A percentile compares a stretch with the other conserved stretches of the same genome.
Evolutionary conservation across 2,329 filamentous ascomycete species (phyloP).

Genomic region (Sporothrix curviconia): DNA sequence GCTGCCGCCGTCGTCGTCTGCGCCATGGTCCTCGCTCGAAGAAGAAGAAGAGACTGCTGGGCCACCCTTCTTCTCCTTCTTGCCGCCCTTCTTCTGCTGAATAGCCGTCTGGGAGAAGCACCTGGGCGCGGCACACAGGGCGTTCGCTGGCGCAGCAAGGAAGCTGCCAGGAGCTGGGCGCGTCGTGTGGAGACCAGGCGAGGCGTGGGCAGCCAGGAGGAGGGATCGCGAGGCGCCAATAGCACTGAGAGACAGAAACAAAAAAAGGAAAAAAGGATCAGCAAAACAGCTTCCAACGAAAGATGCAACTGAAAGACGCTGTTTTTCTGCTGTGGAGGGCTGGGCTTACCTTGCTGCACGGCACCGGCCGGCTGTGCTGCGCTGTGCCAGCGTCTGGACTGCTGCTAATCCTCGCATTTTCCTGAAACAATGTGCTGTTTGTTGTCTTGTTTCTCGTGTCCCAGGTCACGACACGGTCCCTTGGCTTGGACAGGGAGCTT

Average conservation of each 20-base stretch:
- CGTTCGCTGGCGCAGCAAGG: not conserved
- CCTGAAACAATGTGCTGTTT: not conserved
- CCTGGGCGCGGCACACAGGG: not conserved
- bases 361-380: constrained; percentile 10
- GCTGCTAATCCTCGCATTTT: constrained; percentile 16
- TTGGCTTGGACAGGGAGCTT: not conserved
- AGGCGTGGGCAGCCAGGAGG: not conserved
- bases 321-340: not conserved
- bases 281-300: not conserved
- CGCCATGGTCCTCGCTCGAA: constrained; percentile 5
- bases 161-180: not conserved
- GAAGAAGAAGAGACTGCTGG: not conserved
- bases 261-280: not conserved
- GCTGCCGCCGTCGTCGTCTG: not conserved
- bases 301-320: not conserved
- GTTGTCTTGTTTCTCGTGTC: not conserved
- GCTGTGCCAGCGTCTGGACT: constrained; percentile 9
- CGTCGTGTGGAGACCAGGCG: not conserved
- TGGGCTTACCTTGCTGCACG: constrained; percentile 5
- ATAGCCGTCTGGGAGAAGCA: constrained; percentile 16
- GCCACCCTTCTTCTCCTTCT: constrained; percentile 19
- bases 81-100: constrained; percentile 14
- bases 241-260: not conserved
- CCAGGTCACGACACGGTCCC: not conserved
- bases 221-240: not conserved